Evolutionary conservation across 2,329 filamentous ascomycete genomes (phyloP).

Genomic region (Helicocarpus griseus): DNA sequence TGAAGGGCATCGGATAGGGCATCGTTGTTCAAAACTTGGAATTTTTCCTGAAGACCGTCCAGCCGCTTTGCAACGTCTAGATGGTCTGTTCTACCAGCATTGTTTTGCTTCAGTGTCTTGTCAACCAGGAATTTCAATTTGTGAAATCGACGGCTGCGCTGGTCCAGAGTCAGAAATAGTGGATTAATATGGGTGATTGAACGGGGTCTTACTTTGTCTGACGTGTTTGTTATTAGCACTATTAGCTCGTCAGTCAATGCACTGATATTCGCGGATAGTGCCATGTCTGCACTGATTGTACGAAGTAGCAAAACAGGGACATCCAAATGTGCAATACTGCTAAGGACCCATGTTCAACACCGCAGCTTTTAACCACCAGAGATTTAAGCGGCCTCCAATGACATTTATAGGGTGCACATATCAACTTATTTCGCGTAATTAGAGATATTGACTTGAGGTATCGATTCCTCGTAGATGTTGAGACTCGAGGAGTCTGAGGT

Average conservation of each 20-base stretch:
- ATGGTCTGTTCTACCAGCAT: slow-evolving; percentile 59
- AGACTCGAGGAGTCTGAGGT: too few species aligned
- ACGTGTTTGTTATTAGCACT: slow-evolving; percentile 49
- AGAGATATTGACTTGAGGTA: too few species aligned
- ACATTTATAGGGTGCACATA: too few species aligned
- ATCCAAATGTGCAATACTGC: too few species aligned
- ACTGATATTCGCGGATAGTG: slow-evolving; percentile 56
- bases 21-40: slow-evolving; percentile 69
- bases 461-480: too few species aligned
- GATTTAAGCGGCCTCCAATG: too few species aligned
- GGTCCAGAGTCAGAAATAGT: slow-evolving; percentile 5
- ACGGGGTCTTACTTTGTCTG: slow-evolving; percentile 39
- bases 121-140: slow-evolving; percentile 23
- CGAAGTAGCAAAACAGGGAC: too few species aligned
- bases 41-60: slow-evolving; percentile 73
- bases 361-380: too few species aligned
- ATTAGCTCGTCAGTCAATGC: slow-evolving; percentile 63
- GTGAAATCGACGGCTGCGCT: slow-evolving; percentile 23
- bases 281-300: slow-evolving; percentile 57
- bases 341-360: too few species aligned
- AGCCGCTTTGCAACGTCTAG: slow-evolving; percentile 60
- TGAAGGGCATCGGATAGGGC: slow-evolving; percentile 62
- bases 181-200: slow-evolving; percentile 3
- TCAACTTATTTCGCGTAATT: too few species aligned
- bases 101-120: slow-evolving; percentile 29